Percentiles rank a stretch among this genome's conserved stretches.
phyloP scores from a whole-genome alignment of 441 rosid species.

The Gossypium schwendimanii region DNA sequence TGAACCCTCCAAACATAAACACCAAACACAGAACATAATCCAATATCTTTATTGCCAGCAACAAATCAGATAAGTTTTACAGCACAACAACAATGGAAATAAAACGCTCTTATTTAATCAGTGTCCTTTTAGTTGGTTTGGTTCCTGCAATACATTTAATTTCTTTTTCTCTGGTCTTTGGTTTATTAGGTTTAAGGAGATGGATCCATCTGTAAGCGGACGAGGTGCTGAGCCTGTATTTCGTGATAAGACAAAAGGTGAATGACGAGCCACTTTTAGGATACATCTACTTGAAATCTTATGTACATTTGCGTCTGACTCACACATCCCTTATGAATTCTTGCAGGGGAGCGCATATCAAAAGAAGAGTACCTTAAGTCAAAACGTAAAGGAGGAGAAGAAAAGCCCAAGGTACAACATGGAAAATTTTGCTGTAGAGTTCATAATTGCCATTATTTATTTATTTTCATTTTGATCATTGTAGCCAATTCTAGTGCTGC shows the following conservation, averaged over 20 bases:
- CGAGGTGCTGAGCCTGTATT: slow-evolving; percentile 68
- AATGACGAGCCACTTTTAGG: slow-evolving; percentile 4
- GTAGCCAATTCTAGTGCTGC: neutral
- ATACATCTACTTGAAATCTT: slow-evolving; percentile 9
- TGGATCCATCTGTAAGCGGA: slow-evolving; percentile 75
- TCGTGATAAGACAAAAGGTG: slow-evolving; percentile 77
- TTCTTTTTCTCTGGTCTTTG: neutral
- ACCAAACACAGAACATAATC: no score
- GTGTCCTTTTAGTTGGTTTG: neutral
- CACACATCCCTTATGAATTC: slow-evolving; percentile 6
- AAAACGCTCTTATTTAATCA: neutral
- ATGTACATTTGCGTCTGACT: slow-evolving; percentile 13
- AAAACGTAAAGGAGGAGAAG: slow-evolving; percentile 46
- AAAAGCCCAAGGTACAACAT: slow-evolving; percentile 73
- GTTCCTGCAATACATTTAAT: neutral
- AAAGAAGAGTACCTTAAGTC: slow-evolving; percentile 71
- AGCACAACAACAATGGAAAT: no score
- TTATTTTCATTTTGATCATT: neutral
- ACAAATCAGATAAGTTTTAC: no score
- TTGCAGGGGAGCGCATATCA: slow-evolving; percentile 68
- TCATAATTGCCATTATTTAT: neutral
- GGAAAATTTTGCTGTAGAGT: slow-evolving; percentile 5
- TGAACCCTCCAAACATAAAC: no score
- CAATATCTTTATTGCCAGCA: no score
- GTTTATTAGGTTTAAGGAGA: slow-evolving; percentile 44